Evolutionary conservation across 768 basidiomycete genomes (phyloP).

Genomic region (Auriscalpium microsporum): DNA sequence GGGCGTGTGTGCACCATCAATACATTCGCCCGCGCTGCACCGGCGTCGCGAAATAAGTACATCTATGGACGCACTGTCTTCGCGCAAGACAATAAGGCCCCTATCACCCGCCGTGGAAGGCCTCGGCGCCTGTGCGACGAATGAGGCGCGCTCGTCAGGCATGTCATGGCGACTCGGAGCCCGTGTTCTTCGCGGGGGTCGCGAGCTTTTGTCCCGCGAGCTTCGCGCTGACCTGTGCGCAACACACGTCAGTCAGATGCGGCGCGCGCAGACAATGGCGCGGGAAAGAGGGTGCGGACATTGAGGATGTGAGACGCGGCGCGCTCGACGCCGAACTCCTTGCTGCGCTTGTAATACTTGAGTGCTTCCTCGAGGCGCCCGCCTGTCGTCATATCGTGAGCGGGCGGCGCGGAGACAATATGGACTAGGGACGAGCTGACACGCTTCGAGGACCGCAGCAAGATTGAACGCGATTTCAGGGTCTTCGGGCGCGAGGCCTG

Average conservation of each 20-base stretch:
- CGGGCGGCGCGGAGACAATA: not conserved
- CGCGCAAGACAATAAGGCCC: constrained; percentile 13
- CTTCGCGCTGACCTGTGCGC: constrained; percentile 65
- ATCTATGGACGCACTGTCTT: constrained; percentile 2
- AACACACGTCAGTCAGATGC: constrained; percentile 9
- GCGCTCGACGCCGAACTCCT: constrained; percentile 71
- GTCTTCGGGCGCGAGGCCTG: constrained; percentile 79
- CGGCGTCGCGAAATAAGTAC: constrained; percentile 11
- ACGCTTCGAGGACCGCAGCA: constrained; percentile 84
- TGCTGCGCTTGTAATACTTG: constrained; percentile 71
- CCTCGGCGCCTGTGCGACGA: not conserved
- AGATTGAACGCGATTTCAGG: constrained; percentile 89
- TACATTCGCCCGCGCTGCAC: constrained; percentile 5
- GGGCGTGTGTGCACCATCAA: constrained; percentile 4
- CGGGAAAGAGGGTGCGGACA: constrained; percentile 31
- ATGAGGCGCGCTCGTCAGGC: not conserved
- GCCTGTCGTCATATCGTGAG: constrained; percentile 33
- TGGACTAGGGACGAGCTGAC: constrained; percentile 33
- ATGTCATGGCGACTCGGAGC: not conserved
- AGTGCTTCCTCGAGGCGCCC: constrained; percentile 76
- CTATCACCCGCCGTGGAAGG: constrained; percentile 8
- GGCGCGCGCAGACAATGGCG: constrained; percentile 11
- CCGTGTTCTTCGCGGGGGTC: not conserved
- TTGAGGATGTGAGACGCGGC: constrained; percentile 80
- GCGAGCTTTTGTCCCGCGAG: constrained; percentile 59